phyloP scores from a whole-genome alignment of 768 basidiomycete genomes.

The Mycena polygramma region DNA sequence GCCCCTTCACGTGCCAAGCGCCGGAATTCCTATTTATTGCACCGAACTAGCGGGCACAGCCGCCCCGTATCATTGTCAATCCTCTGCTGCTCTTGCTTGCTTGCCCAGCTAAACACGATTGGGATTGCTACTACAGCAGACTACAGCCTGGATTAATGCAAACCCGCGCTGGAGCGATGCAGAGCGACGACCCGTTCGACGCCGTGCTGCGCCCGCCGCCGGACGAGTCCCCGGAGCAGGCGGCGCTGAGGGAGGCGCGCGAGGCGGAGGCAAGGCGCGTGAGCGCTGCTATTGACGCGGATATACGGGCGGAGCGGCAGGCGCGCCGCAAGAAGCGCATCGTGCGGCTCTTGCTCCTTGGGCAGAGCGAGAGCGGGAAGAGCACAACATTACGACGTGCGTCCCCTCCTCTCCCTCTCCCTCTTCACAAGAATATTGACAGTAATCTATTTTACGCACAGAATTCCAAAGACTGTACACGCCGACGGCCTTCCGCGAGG shows the following conservation, averaged over 20 bases:
- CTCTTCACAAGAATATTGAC: too few species aligned
- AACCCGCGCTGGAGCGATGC: too few species aligned
- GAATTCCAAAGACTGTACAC: slow-evolving; percentile 85
- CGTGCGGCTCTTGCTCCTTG: slow-evolving; percentile 80
- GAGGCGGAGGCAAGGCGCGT: slow-evolving; percentile 72
- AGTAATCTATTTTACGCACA: slow-evolving; percentile 42
- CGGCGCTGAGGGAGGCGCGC: slow-evolving; percentile 53
- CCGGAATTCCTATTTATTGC: too few species aligned
- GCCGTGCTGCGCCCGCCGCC: slow-evolving; percentile 69
- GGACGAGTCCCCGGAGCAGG: slow-evolving; percentile 66
- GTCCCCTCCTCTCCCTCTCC: too few species aligned
- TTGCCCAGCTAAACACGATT: too few species aligned
- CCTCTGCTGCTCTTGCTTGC: too few species aligned
- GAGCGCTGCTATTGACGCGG: slow-evolving; percentile 71
- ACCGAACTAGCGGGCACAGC: too few species aligned
- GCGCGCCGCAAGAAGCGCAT: slow-evolving; percentile 75
- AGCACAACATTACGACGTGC: slow-evolving; percentile 81
- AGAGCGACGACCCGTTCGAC: slow-evolving; percentile 66
- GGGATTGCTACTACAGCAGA: too few species aligned
- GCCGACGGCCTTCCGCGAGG: slow-evolving; percentile 79
- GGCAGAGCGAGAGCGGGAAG: slow-evolving; percentile 87
- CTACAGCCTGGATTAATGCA: too few species aligned
- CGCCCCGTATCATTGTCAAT: too few species aligned
- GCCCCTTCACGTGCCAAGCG: too few species aligned
- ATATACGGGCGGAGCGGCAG: slow-evolving; percentile 75